Evolutionary conservation across 129 eudicot genomes (phyloP).

Genomic region (Arctium minus): DNA sequence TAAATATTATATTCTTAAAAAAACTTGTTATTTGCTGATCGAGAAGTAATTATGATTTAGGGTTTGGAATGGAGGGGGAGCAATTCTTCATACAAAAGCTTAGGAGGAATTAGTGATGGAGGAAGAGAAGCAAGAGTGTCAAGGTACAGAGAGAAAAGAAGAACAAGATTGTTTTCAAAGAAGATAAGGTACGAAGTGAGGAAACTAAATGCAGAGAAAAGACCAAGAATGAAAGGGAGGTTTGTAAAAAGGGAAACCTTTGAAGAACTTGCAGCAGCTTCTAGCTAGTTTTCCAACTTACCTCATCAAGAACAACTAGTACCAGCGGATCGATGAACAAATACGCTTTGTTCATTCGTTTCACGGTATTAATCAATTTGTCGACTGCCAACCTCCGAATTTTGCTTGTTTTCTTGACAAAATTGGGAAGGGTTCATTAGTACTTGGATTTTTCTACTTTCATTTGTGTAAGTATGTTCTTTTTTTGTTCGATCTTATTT

Average conservation of each 20-base stretch:
- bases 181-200: constrained; percentile 90
- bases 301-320: constrained; percentile 30
- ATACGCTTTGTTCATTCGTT: constrained; percentile 25
- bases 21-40: neutral
- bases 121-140: constrained; percentile 89
- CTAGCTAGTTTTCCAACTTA: constrained; percentile 30
- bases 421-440: constrained; percentile 15
- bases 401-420: constrained; percentile 41
- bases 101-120: constrained; percentile 39
- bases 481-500: neutral
- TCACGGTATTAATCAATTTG: neutral
- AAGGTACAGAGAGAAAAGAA: constrained; percentile 87
- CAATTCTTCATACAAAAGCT: constrained; percentile 26
- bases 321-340: constrained; percentile 20
- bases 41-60: constrained; percentile 18
- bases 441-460: neutral
- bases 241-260: constrained; percentile 78
- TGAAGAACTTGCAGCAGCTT: constrained; percentile 26
- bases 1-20: too few relatives aligned
- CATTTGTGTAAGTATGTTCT: constrained; percentile 13
- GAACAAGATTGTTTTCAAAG: constrained; percentile 84
- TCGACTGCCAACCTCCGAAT: constrained; percentile 6
- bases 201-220: constrained; percentile 88
- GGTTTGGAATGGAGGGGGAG: constrained; percentile 24
- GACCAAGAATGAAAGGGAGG: constrained; percentile 96